Base-by-base conservation (phyloP, 441 rosid species). In the Gossypium aridum region DNA sequence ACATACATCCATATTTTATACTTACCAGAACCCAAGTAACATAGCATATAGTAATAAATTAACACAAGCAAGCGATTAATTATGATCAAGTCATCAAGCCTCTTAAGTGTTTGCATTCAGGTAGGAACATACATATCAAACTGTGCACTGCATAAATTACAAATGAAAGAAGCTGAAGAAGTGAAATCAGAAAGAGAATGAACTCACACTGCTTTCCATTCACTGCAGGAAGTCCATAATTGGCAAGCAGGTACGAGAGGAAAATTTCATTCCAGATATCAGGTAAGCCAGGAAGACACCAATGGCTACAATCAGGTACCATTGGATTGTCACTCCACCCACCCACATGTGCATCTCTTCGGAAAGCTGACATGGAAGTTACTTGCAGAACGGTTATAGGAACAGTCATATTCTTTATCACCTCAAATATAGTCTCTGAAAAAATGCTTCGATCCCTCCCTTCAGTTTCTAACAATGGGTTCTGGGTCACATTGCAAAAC, bases 251-350 rank as follows among this genome's bases (percentile, higher is more conserved):
- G 76, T 79, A 68, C 0, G 81, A 80, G 80, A 88, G 71, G 69
- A 90, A 83, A 56, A 87, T 73, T 77, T 88, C 87, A 49, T 88
- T 88, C 94, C 92, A 90, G 55, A 37, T 73, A 65, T 87, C 94
- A 2, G 94, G 90, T 7, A 90, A 86, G 6, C 94, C 91, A 3
- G 92, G 90, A 3, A 88, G 84, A 78, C 92, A 90, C 92, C 89
- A 88, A 69, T 88, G 92, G 84, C 91, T 84, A 74, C 92, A 88
- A 73, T 88, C 92, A 12, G 91, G 87, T 64, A 90, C 87, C 2
- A 72, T 75, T 7, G 92, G 91, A 75, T 87, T 85, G 59, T 87
- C 88, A 26, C 90, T 85, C 90, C 94, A 88, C 26, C 51, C 49
- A 20, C 91, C 94, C 0, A 90, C 88, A 66, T 90, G 90, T 1